These are phyloP conservation scores for Bruguiera parviflora DNA, from an alignment of 345 rosid genomes.

Conservation along the genomic window DNA sequence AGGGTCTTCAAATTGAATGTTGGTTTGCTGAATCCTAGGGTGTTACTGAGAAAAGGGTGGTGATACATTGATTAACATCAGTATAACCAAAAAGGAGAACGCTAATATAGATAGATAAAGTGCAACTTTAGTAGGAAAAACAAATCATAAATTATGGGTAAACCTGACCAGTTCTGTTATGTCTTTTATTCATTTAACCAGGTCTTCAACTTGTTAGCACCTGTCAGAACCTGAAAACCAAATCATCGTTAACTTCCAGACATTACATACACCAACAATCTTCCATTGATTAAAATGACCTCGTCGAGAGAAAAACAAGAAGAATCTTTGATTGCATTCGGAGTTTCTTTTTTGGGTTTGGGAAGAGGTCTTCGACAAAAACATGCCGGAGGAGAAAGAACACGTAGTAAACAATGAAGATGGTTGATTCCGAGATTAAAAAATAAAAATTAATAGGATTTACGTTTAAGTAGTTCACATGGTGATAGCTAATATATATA, in stretches of 20 bases:
- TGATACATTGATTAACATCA: neutral
- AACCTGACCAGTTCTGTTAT: slow-evolving; percentile 70
- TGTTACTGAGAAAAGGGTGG: too few relatives aligned
- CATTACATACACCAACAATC: neutral
- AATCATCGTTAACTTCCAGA: neutral
- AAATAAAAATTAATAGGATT: too few relatives aligned
- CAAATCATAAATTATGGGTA: neutral
- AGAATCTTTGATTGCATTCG: too few relatives aligned
- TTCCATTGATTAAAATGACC: slow-evolving; percentile 1
- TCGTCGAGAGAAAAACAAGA: neutral
- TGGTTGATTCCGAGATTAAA: too few relatives aligned
- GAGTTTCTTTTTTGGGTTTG: too few relatives aligned
- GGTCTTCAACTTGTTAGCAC: slow-evolving; percentile 54
- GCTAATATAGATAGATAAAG: neutral
- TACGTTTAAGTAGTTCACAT: too few relatives aligned
- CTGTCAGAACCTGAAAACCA: slow-evolving; percentile 49
- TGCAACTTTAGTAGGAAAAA: neutral
- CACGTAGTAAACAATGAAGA: too few relatives aligned
- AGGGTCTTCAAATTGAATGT: too few relatives aligned
- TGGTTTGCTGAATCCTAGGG: too few relatives aligned
- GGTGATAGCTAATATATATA: too few relatives aligned
- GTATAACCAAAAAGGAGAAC: neutral
- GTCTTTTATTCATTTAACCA: slow-evolving; percentile 82
- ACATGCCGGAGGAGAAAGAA: too few relatives aligned
- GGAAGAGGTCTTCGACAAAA: too few relatives aligned